Evolutionary conservation across 2,329 filamentous ascomycete genomes (phyloP).

Genomic region (Corynespora cassiicola): DNA sequence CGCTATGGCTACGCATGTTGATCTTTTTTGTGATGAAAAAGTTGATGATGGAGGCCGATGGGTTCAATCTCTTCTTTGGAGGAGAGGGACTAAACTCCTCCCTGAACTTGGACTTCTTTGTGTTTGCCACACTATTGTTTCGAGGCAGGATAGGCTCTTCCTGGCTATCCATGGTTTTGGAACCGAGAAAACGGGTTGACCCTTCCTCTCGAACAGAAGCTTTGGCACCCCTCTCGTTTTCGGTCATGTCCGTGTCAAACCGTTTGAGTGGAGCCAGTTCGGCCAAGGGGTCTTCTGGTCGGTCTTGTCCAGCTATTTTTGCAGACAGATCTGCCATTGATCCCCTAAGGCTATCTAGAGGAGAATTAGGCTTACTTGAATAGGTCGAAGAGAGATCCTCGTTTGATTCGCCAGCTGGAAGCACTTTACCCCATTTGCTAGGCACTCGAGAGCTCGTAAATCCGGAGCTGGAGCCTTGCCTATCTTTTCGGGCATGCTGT

Average conservation of each 20-base stretch:
- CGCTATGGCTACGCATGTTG: conserved; percentile 39
- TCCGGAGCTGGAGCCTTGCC: conserved; percentile 44
- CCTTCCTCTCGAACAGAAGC: background rate
- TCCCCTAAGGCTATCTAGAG: conserved; percentile 35
- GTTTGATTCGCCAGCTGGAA: conserved; percentile 15
- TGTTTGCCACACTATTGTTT: conserved; percentile 38
- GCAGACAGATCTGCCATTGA: conserved; percentile 26
- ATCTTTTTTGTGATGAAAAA: conserved; percentile 36
- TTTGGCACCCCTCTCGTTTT: conserved; percentile 29
- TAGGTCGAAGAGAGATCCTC: conserved; percentile 48
- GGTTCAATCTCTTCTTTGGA: conserved; percentile 28
- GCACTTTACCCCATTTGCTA: conserved; percentile 45
- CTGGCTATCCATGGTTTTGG: no score
- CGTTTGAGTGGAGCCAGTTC: conserved; percentile 17
- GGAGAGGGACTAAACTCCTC: conserved; percentile 45
- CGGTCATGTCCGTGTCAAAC: conserved; percentile 29
- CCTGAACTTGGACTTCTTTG: conserved; percentile 42
- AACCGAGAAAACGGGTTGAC: no score
- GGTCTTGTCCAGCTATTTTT: conserved; percentile 9
- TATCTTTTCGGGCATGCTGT: conserved; percentile 25
- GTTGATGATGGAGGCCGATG: conserved; percentile 35
- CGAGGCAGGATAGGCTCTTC: conserved; percentile 13
- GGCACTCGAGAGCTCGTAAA: conserved; percentile 45
- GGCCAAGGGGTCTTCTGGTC: conserved; percentile 13
- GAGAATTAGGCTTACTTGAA: conserved; percentile 46